phyloP scores from a whole-genome alignment of 768 basidiomycete genomes.

The Scleroderma citrinum region DNA sequence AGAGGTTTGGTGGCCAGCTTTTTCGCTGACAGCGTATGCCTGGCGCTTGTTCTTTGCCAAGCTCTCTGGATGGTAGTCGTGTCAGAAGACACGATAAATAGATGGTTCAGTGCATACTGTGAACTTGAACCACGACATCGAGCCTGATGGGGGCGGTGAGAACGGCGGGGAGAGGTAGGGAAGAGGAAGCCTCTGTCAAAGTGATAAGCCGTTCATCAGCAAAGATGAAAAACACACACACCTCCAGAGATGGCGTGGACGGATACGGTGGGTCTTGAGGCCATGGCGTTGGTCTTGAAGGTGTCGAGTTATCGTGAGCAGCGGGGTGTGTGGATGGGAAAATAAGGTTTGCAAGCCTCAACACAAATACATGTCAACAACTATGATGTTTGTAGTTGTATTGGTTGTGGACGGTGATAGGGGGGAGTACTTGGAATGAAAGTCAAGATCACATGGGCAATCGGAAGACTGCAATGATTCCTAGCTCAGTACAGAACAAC shows the following conservation, averaged over 20 bases:
- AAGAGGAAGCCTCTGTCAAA: constrained; percentile 69
- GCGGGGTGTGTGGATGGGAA: constrained; percentile 1
- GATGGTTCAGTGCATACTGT: constrained; percentile 67
- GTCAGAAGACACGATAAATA: constrained; percentile 2
- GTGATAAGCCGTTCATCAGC: constrained; percentile 10
- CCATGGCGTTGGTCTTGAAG: constrained; percentile 52
- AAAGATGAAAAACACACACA: constrained; percentile 25
- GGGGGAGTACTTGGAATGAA: no score
- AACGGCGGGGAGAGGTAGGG: constrained; percentile 91
- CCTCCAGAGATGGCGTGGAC: constrained; percentile 75
- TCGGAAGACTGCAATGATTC: no score
- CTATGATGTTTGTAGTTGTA: neutral
- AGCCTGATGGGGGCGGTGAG: constrained; percentile 97
- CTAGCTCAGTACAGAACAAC: no score
- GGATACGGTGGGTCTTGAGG: constrained; percentile 88
- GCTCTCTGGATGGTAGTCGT: constrained; percentile 59
- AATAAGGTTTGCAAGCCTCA: constrained; percentile 31
- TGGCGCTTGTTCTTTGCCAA: constrained; percentile 98
- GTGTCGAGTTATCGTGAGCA: constrained; percentile 32
- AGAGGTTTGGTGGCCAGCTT: constrained; percentile 98
- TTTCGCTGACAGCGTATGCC: constrained; percentile 93
- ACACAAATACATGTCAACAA: constrained; percentile 12
- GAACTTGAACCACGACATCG: constrained; percentile 96
- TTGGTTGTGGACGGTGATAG: no score
- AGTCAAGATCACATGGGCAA: no score